Base-by-base conservation (phyloP, 108 stramenopile species). In the Cyclostephanos tholiformis region DNA sequence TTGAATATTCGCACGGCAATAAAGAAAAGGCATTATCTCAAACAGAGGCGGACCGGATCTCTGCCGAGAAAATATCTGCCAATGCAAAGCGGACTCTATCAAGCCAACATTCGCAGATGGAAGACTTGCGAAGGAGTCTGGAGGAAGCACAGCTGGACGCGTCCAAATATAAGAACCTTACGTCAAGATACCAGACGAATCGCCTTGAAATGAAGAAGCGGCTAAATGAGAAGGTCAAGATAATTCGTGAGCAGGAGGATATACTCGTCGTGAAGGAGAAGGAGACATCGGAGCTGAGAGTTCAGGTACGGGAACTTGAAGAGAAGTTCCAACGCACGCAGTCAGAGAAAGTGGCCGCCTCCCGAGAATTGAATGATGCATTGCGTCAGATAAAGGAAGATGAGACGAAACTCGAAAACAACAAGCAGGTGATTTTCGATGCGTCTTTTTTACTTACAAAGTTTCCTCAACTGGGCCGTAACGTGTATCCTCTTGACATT, bases 141-240 rank as follows among this genome's bases (percentile, higher is more conserved):
- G 38, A 58, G 7, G 77, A 79, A 16, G 63, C 82, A 55, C 74
- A 79, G 55, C 17, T 67, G 10, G 82, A 83, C 55, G 20, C 55
- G 16, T 57, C 66, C 6, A 67, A 74, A 32, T 75, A 71, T 66
- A 81, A 84, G 39, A 76, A 84, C 20, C 83, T 84, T 20, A 65
- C 79, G 4, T 52, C 27, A 16, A 71, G 80, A 63, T 82, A 82
- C 58, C 80, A 84, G 48, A 48, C 51, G 17, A 71, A 82, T 58
- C 57, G 80, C 14, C 52, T 51, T 26, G 83, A 84, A 63, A 82
- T 77, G 76, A 84, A 84, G 63, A 81, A 81, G 62, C 71, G 59
- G 26, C 72, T 84, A 4, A 81, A 77, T 30, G 76, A 79, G 23
- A 84, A 74, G 48, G 71, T 48, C 30, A 76, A 78, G 11, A 66